These are phyloP conservation scores for Gaillardinia entomophila DNA, from an alignment of 805 yeast genomes.

Conservation along the genomic window DNA sequence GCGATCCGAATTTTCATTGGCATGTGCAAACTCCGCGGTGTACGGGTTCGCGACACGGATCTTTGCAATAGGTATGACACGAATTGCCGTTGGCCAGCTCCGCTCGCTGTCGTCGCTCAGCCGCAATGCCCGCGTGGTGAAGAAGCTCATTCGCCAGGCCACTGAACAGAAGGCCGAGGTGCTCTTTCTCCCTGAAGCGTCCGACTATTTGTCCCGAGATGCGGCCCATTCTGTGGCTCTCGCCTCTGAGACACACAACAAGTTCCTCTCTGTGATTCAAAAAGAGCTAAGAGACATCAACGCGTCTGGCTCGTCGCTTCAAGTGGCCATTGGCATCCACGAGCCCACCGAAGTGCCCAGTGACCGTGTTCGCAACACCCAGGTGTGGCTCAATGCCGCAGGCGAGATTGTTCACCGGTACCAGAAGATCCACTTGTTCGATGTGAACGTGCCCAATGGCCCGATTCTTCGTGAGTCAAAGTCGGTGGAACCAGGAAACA, in stretches of 20 bases:
- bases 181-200: conserved; percentile 88
- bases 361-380: conserved; percentile 56
- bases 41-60: no score
- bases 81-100: conserved; percentile 81
- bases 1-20: no score
- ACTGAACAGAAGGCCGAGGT: conserved; percentile 55
- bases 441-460: conserved; percentile 77
- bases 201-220: conserved; percentile 76
- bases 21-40: no score
- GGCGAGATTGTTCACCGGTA: conserved; percentile 69
- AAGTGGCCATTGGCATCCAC: conserved; percentile 84
- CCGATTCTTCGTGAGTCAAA: conserved; percentile 74
- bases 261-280: conserved; percentile 41
- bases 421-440: conserved; percentile 85
- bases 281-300: conserved; percentile 39
- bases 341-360: conserved; percentile 48
- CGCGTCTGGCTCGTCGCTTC: conserved; percentile 36
- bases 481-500: conserved; percentile 74
- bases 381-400: conserved; percentile 58
- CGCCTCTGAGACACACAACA: conserved; percentile 37
- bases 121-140: conserved; percentile 56
- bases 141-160: conserved; percentile 59
- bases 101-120: conserved; percentile 63
- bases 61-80: no score
- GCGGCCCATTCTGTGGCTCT: conserved; percentile 59